Conservation (phyloP, 1,139 yeast genomes). For the Scheffersomyces titani region DNA sequence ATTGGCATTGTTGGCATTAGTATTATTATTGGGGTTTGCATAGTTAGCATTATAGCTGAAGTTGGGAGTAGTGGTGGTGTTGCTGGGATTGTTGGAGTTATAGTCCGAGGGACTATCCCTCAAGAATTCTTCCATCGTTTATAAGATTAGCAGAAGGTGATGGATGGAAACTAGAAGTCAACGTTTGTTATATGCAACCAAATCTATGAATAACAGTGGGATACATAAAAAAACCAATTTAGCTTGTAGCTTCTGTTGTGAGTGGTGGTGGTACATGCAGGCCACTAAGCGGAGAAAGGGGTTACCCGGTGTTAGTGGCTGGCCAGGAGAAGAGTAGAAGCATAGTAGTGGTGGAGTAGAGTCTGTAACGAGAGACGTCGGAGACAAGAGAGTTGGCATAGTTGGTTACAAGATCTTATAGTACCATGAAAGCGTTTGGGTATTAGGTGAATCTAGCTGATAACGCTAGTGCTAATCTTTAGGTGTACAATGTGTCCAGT, state of each 20-base stretch:
- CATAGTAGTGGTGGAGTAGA: not conserved
- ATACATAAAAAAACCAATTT: not conserved
- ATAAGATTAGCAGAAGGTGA: not conserved
- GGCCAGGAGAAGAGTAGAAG: not conserved
- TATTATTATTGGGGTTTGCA: slow-evolving; percentile 4
- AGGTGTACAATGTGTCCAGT: not conserved
- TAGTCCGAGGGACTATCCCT: slow-evolving; percentile 40
- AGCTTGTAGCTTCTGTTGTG: not conserved
- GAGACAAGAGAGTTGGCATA: not conserved
- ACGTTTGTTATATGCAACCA: not conserved
- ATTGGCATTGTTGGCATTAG: slow-evolving; percentile 5
- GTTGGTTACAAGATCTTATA: not conserved
- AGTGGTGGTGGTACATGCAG: not conserved
- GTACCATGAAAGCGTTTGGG: no score
- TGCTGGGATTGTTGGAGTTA: slow-evolving; percentile 6
- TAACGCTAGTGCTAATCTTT: no score
- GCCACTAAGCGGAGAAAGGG: not conserved
- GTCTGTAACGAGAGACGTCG: not conserved
- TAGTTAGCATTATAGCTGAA: slow-evolving; percentile 7
- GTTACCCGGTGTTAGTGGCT: not conserved
- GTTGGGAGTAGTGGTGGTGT: slow-evolving; percentile 9
- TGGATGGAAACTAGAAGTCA: not conserved
- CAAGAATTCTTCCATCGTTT: slow-evolving; percentile 37
- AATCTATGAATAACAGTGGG: not conserved
- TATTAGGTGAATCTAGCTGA: no score